Evolutionary conservation across 148 eudicot genomes (phyloP).

Genomic region (Hydrangea macrophylla): DNA sequence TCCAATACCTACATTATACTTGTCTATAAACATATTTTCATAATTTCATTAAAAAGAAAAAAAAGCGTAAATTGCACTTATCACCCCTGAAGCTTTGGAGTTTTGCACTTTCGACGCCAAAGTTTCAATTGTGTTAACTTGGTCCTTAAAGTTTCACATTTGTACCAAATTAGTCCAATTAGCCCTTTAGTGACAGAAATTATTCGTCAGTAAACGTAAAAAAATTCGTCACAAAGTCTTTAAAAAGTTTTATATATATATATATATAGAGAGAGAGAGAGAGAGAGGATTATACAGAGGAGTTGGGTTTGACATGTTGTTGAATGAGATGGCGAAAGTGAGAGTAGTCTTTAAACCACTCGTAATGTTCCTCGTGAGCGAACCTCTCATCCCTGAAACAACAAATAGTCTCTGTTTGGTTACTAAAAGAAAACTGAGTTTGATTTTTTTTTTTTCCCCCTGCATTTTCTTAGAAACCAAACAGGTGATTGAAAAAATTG

Average conservation of each 20-base stretch:
- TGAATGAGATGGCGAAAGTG: slow-evolving; percentile 85
- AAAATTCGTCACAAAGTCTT: not conserved
- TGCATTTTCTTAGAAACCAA: not conserved
- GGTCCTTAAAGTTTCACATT: too few relatives aligned
- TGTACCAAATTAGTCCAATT: too few relatives aligned
- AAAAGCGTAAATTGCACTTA: too few relatives aligned
- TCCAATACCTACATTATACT: slow-evolving; percentile 61
- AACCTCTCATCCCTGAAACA: slow-evolving; percentile 78
- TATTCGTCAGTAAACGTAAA: not conserved
- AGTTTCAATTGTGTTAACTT: too few relatives aligned
- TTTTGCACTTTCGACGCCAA: too few relatives aligned
- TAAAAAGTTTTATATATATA: not conserved
- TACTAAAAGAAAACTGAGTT: not conserved
- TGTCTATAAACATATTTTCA: not conserved
- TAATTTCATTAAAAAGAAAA: not conserved
- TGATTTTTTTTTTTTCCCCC: not conserved
- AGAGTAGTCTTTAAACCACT: slow-evolving; percentile 95
- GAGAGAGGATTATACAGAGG: slow-evolving; percentile 47
- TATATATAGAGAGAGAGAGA: too few relatives aligned
- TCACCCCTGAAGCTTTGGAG: too few relatives aligned
- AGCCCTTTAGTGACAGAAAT: too few relatives aligned
- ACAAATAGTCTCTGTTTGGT: not conserved
- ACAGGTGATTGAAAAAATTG: not conserved
- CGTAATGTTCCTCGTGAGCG: slow-evolving; percentile 75
- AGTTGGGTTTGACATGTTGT: slow-evolving; percentile 50